Base-by-base conservation (phyloP, 345 rosid species). In the Erucastrum elatum region DNA sequence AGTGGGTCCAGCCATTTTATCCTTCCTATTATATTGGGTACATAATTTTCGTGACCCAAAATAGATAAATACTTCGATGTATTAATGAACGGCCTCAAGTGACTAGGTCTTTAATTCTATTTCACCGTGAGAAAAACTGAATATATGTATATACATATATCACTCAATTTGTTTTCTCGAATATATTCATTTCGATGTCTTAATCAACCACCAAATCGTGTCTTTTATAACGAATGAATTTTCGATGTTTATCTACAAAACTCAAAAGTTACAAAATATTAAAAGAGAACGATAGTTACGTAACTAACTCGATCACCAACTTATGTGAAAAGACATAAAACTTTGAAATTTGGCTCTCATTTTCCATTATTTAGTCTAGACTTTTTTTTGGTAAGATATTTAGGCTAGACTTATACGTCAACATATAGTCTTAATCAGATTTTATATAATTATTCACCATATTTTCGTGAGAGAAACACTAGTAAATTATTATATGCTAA, bases 151-250 rank as follows among this genome's bases (percentile, higher is more conserved):
- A 39, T 41, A 68, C 25, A 39, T 21, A 46, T 66, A 46, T 66
- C 72, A 58, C 41, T 8, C 46, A 69, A 9, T 63, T 76, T 70
- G 13, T 2, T 1, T 10, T 34, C 63, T 49, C n/a, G 41, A 63
- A 63, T 62, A 62, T 35, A 62, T 35, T 51, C 9, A 70, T 26
- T 8, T 70, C 25, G 5, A 53, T 66, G 80, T 77, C 70, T 49
- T 70, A 63, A 63, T 77, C 80, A 77, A 53, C 70, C 46, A 77
- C 80, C 80, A 63, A 51, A 70, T 77, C 65, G 46, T 76, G 16
- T 61, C 51, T 69, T 61, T 49, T 33, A 11, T 66, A 39, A 67
- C 55, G 46, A 71, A 64, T 56, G 35, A 25, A 60, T 72, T 49
- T 49, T 37, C 21, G 58, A 68, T 80, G 67, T 80, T 69, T 80